phyloP scores from a whole-genome alignment of 805 yeast species.

The Kodamaea sagamina region DNA sequence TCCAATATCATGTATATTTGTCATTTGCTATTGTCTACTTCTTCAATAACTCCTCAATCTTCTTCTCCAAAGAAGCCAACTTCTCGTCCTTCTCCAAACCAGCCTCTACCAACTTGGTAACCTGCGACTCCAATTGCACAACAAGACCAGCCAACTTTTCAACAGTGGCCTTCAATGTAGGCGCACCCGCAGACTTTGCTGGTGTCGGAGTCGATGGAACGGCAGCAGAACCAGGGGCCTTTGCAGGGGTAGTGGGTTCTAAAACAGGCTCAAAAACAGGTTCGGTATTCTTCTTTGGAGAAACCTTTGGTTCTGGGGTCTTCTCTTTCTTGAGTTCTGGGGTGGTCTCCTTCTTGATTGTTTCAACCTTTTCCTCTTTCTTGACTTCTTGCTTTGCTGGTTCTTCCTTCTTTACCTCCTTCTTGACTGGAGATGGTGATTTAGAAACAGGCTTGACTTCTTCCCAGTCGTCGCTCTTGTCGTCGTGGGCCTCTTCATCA shows the following conservation, averaged over 20 bases:
- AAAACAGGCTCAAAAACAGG: slow-evolving; percentile 4
- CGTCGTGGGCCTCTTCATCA: slow-evolving; percentile 32
- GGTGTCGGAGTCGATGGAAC: slow-evolving; percentile 23
- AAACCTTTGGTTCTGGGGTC: slow-evolving; percentile 20
- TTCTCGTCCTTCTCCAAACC: slow-evolving; percentile 68
- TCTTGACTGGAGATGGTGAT: slow-evolving; percentile 10
- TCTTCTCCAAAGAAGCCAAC: slow-evolving; percentile 57
- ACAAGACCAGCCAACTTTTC: slow-evolving; percentile 66
- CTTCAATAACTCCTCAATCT: slow-evolving; percentile 55
- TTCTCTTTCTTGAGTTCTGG: slow-evolving; percentile 11
- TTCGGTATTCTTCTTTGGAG: slow-evolving; percentile 10
- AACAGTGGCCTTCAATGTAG: slow-evolving; percentile 70
- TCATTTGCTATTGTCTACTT: slow-evolving; percentile 25
- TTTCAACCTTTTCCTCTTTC: slow-evolving; percentile 22
- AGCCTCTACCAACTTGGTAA: slow-evolving; percentile 51
- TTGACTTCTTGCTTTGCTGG: slow-evolving; percentile 19
- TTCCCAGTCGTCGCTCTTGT: slow-evolving; percentile 44
- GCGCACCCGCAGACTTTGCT: slow-evolving; percentile 37
- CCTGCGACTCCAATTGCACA: slow-evolving; percentile 55
- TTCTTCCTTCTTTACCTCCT: slow-evolving; percentile 20
- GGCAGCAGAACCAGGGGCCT: slow-evolving; percentile 15
- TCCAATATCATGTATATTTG: neutral
- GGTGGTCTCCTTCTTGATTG: slow-evolving; percentile 15
- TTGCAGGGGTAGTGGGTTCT: slow-evolving; percentile 6
- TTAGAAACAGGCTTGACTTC: slow-evolving; percentile 22